phyloP scores from a whole-genome alignment of 495 filamentous ascomycete genomes.

The Aspergillus bertholletiae region DNA sequence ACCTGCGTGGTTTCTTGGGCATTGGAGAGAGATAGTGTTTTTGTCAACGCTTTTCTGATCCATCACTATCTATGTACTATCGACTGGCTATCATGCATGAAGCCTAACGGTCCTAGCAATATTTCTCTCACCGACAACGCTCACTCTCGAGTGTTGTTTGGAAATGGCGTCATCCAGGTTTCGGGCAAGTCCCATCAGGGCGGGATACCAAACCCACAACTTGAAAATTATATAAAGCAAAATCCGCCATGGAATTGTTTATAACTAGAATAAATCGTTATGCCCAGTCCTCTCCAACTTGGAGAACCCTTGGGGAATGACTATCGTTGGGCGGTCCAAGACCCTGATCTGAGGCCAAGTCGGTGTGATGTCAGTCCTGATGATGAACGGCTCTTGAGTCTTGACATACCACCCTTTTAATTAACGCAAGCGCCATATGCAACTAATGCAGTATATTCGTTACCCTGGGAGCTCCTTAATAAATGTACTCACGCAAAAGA shows the following conservation, averaged over 20 bases:
- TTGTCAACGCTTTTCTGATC: background rate
- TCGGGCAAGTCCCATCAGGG: too few species aligned
- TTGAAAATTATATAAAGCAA: background rate
- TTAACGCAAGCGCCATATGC: background rate
- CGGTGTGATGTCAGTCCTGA: conserved; percentile 1
- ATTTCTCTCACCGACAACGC: background rate
- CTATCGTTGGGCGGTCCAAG: background rate
- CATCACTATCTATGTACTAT: background rate
- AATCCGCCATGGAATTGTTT: background rate
- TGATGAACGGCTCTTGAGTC: background rate
- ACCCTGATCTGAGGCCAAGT: background rate
- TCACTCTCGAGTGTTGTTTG: background rate
- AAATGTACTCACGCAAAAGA: conserved; percentile 28
- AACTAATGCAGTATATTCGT: background rate
- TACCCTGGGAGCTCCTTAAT: background rate
- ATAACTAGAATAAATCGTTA: background rate
- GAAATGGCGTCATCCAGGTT: background rate
- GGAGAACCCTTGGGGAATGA: background rate
- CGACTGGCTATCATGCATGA: too few species aligned
- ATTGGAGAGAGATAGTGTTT: background rate
- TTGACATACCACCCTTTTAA: background rate
- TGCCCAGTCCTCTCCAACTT: background rate
- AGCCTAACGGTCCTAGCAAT: background rate
- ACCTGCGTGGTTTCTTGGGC: background rate
- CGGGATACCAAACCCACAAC: background rate